Conservation (phyloP, 176 grass and related monocot genomes). For the Triticum turgidum region DNA sequence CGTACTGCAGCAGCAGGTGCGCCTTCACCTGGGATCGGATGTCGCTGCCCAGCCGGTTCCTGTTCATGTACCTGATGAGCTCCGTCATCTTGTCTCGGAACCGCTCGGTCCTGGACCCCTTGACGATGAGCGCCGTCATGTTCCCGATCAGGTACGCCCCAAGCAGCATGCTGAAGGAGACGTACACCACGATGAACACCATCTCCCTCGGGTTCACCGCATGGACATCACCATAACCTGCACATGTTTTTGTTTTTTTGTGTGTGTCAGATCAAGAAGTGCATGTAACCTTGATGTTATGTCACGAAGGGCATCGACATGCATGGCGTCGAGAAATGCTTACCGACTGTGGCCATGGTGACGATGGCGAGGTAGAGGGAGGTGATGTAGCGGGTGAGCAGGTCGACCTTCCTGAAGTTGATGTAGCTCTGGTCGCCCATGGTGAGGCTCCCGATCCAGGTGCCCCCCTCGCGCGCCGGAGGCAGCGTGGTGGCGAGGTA, state of each 20-base stretch:
- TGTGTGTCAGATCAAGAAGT: neutral
- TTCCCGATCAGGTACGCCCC: slow-evolving; percentile 86
- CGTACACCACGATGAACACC: slow-evolving; percentile 68
- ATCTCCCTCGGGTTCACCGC: slow-evolving; percentile 80
- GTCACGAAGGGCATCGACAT: neutral
- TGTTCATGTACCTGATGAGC: slow-evolving; percentile 91
- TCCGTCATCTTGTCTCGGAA: slow-evolving; percentile 96
- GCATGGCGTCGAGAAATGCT: neutral
- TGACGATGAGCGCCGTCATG: slow-evolving; percentile 94
- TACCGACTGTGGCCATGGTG: slow-evolving; percentile 88
- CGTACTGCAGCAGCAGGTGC: slow-evolving; percentile 69
- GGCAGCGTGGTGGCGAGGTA: slow-evolving; percentile 87
- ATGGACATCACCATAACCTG: slow-evolving; percentile 85
- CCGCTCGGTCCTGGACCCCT: slow-evolving; percentile 74
- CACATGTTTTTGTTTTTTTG: neutral
- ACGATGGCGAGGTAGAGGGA: slow-evolving; percentile 87
- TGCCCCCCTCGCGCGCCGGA: slow-evolving; percentile 51
- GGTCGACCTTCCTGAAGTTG: slow-evolving; percentile 72
- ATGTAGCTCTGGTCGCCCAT: slow-evolving; percentile 59
- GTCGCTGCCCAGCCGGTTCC: slow-evolving; percentile 68
- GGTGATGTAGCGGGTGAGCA: slow-evolving; percentile 76
- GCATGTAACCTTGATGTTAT: neutral
- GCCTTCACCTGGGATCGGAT: slow-evolving; percentile 72
- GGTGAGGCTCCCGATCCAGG: slow-evolving; percentile 83
- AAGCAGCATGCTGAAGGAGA: slow-evolving; percentile 78